A percentile compares a stretch with the other conserved stretches of the same genome.
These are phyloP conservation scores for Talaromyces borbonicus DNA, from an alignment of 495 filamentous ascomycete species.

Conservation along the genomic window DNA sequence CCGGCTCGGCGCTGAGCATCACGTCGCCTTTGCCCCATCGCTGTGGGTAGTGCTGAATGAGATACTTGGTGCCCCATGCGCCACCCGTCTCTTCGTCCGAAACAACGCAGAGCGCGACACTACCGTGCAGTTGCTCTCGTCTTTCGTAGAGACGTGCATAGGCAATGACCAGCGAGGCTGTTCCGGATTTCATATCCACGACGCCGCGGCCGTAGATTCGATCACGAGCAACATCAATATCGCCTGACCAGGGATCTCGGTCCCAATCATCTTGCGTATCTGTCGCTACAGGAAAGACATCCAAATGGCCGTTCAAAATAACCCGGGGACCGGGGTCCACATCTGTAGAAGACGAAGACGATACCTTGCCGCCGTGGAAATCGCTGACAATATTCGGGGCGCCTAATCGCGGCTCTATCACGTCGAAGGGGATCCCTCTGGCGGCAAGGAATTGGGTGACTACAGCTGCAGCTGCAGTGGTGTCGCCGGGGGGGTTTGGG, in stretches of 20 bases:
- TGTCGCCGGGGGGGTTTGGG: neutral
- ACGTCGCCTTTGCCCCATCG: neutral
- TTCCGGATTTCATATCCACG: constrained; percentile 4
- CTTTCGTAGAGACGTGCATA: neutral
- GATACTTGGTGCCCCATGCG: neutral
- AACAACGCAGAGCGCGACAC: neutral
- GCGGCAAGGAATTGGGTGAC: neutral
- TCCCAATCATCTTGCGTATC: neutral
- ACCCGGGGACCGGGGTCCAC: neutral
- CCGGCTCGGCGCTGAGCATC: constrained; percentile 4
- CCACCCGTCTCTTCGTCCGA: constrained; percentile 7
- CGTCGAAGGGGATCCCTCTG: neutral
- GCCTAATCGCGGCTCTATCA: neutral
- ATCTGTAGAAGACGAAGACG: no score
- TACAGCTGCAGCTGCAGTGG: neutral
- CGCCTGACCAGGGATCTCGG: constrained; percentile 3
- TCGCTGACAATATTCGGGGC: neutral
- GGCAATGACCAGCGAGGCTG: neutral
- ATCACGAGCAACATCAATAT: neutral
- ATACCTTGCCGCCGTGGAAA: neutral
- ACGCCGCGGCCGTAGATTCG: constrained; percentile 1
- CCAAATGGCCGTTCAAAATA: neutral
- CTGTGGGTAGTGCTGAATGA: neutral
- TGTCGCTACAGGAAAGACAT: neutral
- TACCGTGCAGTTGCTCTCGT: neutral